Evolutionary conservation across 805 yeast genomes (phyloP).

Genomic region (Isabelozyma rhagii): DNA sequence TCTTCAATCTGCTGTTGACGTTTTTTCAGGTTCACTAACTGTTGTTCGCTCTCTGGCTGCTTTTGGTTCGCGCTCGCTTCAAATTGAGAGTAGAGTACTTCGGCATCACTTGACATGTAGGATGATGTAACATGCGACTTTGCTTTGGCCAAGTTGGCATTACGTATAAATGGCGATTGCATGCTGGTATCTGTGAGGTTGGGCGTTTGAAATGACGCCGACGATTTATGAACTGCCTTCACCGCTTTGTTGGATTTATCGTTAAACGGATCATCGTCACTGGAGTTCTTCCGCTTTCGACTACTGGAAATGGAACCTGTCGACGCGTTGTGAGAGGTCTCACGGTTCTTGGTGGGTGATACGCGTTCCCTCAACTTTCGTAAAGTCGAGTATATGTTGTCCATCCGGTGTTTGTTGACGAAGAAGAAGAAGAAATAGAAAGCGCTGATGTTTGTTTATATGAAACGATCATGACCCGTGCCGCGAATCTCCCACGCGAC

Average conservation of each 20-base stretch:
- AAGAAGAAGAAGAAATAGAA: neutral
- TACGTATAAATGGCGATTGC: conserved; percentile 11
- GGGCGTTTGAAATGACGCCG: neutral
- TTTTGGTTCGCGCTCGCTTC: neutral
- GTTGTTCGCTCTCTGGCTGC: neutral
- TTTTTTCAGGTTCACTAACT: conserved; percentile 2
- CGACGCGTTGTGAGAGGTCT: conserved; percentile 5
- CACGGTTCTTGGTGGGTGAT: conserved; percentile 14
- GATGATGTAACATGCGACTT: neutral
- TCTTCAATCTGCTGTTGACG: conserved; percentile 23
- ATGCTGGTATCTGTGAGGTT: conserved; percentile 1
- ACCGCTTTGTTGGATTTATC: conserved; percentile 8
- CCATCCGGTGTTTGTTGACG: conserved; percentile 3
- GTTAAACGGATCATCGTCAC: conserved; percentile 27
- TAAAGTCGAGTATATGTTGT: conserved; percentile 11
- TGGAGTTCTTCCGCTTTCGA: conserved; percentile 6
- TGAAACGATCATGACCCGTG: neutral
- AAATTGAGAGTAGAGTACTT: neutral
- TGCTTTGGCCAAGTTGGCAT: conserved; percentile 13
- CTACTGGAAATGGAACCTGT: conserved; percentile 2
- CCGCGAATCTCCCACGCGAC: neutral
- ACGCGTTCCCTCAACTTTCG: conserved; percentile 20
- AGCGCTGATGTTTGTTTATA: neutral
- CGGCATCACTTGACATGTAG: neutral
- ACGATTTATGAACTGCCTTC: neutral